Percentiles rank a stretch among this genome's conserved stretches.
Evolutionary conservation across 768 basidiomycete species (phyloP).

Genomic region (Panus rudis): DNA sequence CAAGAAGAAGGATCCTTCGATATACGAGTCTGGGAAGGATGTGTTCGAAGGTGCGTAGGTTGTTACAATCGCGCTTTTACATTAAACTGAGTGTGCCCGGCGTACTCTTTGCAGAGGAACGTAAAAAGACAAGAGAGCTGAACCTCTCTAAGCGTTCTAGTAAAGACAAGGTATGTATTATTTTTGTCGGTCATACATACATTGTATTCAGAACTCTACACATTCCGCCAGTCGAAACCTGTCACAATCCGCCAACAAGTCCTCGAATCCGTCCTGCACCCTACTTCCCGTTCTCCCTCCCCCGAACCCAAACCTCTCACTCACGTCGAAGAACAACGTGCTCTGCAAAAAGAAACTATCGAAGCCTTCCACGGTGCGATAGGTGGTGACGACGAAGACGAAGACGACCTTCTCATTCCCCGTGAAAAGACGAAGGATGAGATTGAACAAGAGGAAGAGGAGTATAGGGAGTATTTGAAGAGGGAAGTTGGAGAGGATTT

Average conservation of each 20-base stretch:
- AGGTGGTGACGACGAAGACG: conserved; percentile 28
- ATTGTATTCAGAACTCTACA: conserved; percentile 4
- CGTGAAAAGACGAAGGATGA: conserved; percentile 78
- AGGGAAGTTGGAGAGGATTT: conserved; percentile 78
- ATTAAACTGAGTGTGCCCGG: not conserved
- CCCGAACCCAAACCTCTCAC: conserved; percentile 46
- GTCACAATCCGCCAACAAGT: conserved; percentile 70
- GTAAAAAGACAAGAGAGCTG: conserved; percentile 36
- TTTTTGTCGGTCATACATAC: not conserved
- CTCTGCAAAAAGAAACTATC: conserved; percentile 75
- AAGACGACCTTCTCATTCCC: conserved; percentile 63
- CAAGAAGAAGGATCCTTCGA: conserved; percentile 71
- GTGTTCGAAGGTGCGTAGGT: conserved; percentile 82
- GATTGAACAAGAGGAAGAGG: conserved; percentile 69
- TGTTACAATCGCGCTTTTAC: not conserved
- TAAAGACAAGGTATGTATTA: conserved; percentile 46
- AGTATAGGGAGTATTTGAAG: conserved; percentile 77
- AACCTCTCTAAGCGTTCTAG: conserved; percentile 16
- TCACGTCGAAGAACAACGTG: conserved; percentile 71
- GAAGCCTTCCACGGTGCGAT: conserved; percentile 64
- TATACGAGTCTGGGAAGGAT: conserved; percentile 64
- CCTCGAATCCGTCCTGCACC: conserved; percentile 52
- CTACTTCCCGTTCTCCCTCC: conserved; percentile 48
- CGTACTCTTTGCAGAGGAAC: conserved; percentile 52
- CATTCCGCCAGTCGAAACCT: conserved; percentile 49